Conservation (phyloP, 805 yeast genomes). For the Pichia membranifaciens region DNA sequence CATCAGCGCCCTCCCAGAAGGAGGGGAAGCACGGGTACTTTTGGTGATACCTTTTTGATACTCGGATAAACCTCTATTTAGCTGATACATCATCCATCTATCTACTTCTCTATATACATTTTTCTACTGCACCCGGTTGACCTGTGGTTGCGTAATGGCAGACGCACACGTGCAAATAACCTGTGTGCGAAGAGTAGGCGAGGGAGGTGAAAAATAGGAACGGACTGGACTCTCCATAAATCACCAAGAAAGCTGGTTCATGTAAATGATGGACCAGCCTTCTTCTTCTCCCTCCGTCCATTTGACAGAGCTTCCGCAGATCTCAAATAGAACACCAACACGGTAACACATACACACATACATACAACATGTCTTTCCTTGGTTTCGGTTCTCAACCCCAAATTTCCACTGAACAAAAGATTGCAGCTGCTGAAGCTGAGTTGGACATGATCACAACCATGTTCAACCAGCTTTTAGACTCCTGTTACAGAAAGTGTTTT, state of each 20-base stretch:
- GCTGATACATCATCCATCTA: too few relatives aligned
- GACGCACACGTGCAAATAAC: constrained; percentile 4
- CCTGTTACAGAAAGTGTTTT: constrained; percentile 86
- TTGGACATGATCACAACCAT: constrained; percentile 95
- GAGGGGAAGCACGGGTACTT: constrained; percentile 8
- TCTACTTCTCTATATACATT: too few relatives aligned
- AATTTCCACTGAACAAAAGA: constrained; percentile 65
- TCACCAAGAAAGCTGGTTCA: too few relatives aligned
- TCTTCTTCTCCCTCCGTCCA: too few relatives aligned
- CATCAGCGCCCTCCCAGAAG: background rate
- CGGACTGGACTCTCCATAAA: background rate
- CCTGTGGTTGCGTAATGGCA: constrained; percentile 4
- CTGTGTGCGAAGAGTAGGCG: background rate
- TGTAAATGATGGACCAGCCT: too few relatives aligned
- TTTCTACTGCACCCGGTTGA: too few relatives aligned
- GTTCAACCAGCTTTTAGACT: constrained; percentile 87
- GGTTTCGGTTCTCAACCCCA: constrained; percentile 73
- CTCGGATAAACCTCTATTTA: background rate
- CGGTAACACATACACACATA: too few relatives aligned
- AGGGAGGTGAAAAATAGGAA: constrained; percentile 1
- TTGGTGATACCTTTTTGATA: constrained; percentile 6
- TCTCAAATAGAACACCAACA: background rate
- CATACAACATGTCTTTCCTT: constrained; percentile 51
- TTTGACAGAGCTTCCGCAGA: background rate
- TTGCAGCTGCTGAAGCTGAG: constrained; percentile 92